These are phyloP conservation scores for Neurospora hispaniola DNA, from an alignment of 495 filamentous ascomycete species.

Conservation along the genomic window DNA sequence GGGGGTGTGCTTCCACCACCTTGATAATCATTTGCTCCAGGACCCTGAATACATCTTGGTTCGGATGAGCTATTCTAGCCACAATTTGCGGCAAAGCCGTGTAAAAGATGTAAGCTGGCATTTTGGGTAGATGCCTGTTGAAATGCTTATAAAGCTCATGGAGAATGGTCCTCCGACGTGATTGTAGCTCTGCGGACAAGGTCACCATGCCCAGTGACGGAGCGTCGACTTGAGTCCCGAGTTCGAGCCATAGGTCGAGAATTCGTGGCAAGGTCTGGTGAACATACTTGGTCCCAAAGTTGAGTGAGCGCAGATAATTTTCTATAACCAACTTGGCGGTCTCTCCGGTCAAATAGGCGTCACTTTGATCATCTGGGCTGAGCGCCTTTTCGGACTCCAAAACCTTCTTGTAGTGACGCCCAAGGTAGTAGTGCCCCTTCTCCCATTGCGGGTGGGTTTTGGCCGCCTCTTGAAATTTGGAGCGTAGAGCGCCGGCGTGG, in stretches of 20 bases:
- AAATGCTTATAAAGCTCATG: slow-evolving; percentile 61
- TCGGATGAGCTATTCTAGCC: slow-evolving; percentile 80
- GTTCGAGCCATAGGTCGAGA: slow-evolving; percentile 87
- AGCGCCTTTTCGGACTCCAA: slow-evolving; percentile 79
- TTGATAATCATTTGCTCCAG: slow-evolving; percentile 71
- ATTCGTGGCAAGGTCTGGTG: slow-evolving; percentile 86
- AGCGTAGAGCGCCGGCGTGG: slow-evolving; percentile 61
- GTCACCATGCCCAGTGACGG: slow-evolving; percentile 57
- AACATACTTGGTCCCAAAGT: slow-evolving; percentile 84
- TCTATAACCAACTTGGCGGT: slow-evolving; percentile 81
- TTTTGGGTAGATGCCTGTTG: slow-evolving; percentile 56
- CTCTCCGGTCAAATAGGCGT: slow-evolving; percentile 58
- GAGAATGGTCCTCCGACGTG: slow-evolving; percentile 50
- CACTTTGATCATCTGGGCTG: slow-evolving; percentile 49
- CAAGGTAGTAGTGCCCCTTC: slow-evolving; percentile 92
- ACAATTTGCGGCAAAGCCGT: slow-evolving; percentile 88
- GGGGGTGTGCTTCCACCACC: slow-evolving; percentile 67
- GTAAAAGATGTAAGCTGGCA: slow-evolving; percentile 86
- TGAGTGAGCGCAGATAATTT: slow-evolving; percentile 79
- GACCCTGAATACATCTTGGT: slow-evolving; percentile 59
- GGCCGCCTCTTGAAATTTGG: slow-evolving; percentile 66
- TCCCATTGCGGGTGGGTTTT: slow-evolving; percentile 65
- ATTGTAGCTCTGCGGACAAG: slow-evolving; percentile 46
- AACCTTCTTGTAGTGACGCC: slow-evolving; percentile 95
- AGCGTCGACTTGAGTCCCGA: slow-evolving; percentile 64